Conservation (phyloP, 257 asterid species). For the Solanum appendiculatum region DNA sequence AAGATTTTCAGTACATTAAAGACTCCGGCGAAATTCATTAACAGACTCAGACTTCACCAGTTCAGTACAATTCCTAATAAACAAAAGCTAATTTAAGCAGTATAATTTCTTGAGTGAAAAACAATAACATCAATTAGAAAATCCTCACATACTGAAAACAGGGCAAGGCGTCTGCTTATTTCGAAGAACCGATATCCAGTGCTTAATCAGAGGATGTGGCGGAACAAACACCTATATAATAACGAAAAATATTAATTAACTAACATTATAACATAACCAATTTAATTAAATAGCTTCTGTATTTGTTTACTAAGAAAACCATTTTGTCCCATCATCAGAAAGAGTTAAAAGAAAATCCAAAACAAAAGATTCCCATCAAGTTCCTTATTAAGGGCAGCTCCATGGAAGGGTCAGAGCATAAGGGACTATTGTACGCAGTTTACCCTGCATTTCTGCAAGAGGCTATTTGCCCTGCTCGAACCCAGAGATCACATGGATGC, state of each 20-base stretch:
- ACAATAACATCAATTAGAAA: neutral
- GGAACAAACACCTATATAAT: conserved; percentile 75
- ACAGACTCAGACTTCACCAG: neutral
- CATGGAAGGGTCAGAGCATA: neutral
- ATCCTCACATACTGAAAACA: conserved; percentile 56
- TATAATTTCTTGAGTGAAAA: neutral
- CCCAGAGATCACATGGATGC: neutral
- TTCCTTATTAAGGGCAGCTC: neutral
- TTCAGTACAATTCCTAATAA: neutral
- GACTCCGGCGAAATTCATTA: neutral
- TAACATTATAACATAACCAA: neutral
- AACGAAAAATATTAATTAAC: neutral
- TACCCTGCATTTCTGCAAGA: neutral
- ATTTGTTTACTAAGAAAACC: neutral
- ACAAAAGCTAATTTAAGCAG: neutral
- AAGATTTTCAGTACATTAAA: neutral
- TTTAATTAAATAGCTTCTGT: neutral
- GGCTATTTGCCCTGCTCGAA: neutral
- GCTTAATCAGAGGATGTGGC: conserved; percentile 91
- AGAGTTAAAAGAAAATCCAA: neutral
- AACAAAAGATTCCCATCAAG: neutral
- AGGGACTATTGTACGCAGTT: neutral
- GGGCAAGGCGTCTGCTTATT: conserved; percentile 84
- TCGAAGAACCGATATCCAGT: conserved; percentile 94
- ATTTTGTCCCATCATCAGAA: neutral